These are phyloP conservation scores for Exophiala aquamarina DNA, from an alignment of 2,329 filamentous ascomycete species.

Conservation along the genomic window DNA sequence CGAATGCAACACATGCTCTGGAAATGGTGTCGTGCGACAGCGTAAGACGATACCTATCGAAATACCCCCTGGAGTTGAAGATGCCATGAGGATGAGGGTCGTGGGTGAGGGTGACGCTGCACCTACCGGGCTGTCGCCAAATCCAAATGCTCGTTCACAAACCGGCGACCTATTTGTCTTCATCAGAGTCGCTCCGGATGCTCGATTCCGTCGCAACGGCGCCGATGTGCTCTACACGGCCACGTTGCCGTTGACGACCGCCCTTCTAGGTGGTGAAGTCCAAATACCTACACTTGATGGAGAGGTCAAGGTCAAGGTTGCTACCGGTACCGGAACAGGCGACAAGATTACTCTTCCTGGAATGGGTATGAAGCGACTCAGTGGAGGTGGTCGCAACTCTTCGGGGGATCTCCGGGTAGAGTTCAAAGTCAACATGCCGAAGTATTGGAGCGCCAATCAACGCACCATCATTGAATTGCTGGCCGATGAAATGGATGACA, in stretches of 20 bases:
- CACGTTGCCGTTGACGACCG: conserved; percentile 86
- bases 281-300: conserved; percentile 87
- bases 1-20: conserved; percentile 76
- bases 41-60: conserved; percentile 82
- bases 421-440: conserved; percentile 93
- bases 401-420: conserved; percentile 87
- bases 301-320: conserved; percentile 84
- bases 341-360: conserved; percentile 86
- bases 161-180: conserved; percentile 89
- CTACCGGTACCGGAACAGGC: conserved; percentile 86
- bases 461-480: conserved; percentile 92
- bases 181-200: conserved; percentile 83
- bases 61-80: conserved; percentile 92
- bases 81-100: conserved; percentile 88
- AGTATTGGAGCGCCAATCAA: conserved; percentile 88
- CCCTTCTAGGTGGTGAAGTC: conserved; percentile 86
- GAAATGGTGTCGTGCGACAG: conserved; percentile 81
- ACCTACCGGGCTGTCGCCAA: conserved; percentile 67
- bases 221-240: conserved; percentile 93
- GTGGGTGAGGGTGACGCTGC: conserved; percentile 86
- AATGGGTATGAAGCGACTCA: conserved; percentile 90
- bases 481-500: conserved; percentile 92
- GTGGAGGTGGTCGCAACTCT: conserved; percentile 62
- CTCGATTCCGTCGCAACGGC: conserved; percentile 83
- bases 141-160: conserved; percentile 63